Evolutionary conservation across 2,329 filamentous ascomycete genomes (phyloP), one percentile per base, ranked within the genome.

Genomic region (Immersiporthe knoxdaviesiana): DNA sequence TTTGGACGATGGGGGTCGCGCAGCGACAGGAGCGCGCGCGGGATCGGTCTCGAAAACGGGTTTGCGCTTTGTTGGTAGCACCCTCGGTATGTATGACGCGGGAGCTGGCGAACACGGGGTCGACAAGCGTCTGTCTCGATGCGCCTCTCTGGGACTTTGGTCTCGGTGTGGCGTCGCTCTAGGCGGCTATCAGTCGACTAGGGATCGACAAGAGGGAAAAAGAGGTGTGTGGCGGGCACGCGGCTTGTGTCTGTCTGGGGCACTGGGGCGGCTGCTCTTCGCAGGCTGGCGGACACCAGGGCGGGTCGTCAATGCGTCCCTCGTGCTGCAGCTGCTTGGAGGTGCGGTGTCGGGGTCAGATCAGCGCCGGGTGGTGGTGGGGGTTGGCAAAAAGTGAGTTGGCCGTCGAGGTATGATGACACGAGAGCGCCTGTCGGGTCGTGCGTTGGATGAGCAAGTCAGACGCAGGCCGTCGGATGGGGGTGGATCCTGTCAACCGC

Each of bases 1-100:
- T 75, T 79, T 83, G 77, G 74, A 76, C 75, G 73, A 68, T 68
- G 74, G 71, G 61, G 76, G 72, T 74, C 72, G 78, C 76, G 76
- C 77, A 59, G 65, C 65, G 61, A 68, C 68, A 67, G 61, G 71
- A 69, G 78, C 76, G 81, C 81, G 78, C 79, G 74, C 76, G 44
- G 63, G 68, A 39, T 69, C 63, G 70, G 32, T 27, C 14, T 61
- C 27, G 59, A 54, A 54, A 65, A 60, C 32, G 54, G 68, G 58
- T 56, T 56, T 66, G 56, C 35, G 44, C 27, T n/a, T n/a, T n/a
- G n/a, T n/a, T 47, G 44, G 56, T 18, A 27, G 21, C 10, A 50
- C 54, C 12, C 12, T 44, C 35, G 63, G 52, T 56, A n/a, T n/a
- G 3, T 27, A 56, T 56, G 54, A 3, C 32, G 10, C 54, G 27